Conservation (phyloP, 164 flowering plant genomes). For the Vitis amurensis region DNA sequence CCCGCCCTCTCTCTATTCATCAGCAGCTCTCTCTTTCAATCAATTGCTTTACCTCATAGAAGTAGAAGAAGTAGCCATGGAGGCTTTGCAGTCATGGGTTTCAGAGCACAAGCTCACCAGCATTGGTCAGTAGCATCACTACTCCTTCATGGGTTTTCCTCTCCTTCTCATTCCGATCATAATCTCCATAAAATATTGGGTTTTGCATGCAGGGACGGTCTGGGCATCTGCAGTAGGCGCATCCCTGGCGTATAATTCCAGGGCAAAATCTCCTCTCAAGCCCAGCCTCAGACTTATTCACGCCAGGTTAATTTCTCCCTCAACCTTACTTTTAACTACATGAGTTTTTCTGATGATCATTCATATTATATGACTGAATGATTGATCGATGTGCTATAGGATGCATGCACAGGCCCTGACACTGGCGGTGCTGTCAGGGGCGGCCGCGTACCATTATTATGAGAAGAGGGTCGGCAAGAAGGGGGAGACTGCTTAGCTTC, state of each 20-base stretch:
- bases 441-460: conserved; percentile 66
- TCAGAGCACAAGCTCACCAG: conserved; percentile 80
- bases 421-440: conserved; percentile 73
- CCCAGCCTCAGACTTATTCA: conserved; percentile 84
- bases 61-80: conserved; percentile 26
- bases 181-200: too few species aligned
- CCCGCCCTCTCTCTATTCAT: background rate
- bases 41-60: too few species aligned
- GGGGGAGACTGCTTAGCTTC: background rate
- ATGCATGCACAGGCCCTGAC: conserved; percentile 93
- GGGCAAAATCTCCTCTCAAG: conserved; percentile 49
- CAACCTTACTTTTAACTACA: background rate
- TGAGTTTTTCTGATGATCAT: too few species aligned
- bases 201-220: conserved; percentile 43
- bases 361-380: background rate
- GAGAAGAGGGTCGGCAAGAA: conserved; percentile 29
- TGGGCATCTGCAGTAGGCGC: conserved; percentile 82
- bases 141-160: too few species aligned
- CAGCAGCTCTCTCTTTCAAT: background rate
- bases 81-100: conserved; percentile 64
- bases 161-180: too few species aligned
- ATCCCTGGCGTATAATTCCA: conserved; percentile 49
- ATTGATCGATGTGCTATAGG: conserved; percentile 28
- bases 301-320: conserved; percentile 46
- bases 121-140: conserved; percentile 39